Conservation (phyloP, 441 rosid species). For the Erodium texanum region DNA sequence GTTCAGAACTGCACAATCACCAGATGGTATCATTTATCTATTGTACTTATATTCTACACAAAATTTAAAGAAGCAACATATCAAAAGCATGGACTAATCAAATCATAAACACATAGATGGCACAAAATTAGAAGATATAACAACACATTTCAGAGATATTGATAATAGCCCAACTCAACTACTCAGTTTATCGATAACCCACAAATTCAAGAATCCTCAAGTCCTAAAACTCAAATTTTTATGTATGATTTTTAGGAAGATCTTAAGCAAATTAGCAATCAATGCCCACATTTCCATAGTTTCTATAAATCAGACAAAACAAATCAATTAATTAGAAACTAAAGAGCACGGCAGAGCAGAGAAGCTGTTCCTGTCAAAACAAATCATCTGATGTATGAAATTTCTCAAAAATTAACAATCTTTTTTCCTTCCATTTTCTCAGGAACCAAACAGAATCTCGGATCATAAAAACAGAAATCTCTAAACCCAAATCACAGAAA, state of each 20-base stretch:
- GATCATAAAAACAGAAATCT: conserved; percentile 10
- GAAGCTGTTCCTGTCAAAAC: neutral
- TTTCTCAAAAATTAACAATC: neutral
- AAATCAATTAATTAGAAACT: neutral
- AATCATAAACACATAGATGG: neutral
- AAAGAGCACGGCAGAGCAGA: neutral
- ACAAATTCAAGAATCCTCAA: no score
- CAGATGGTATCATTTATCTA: neutral
- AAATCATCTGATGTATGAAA: neutral
- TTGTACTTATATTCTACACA: neutral
- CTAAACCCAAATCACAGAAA: conserved; percentile 10
- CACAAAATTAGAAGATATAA: neutral
- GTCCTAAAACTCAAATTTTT: no score
- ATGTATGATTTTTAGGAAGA: neutral
- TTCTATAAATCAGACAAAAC: neutral
- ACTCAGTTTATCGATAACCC: neutral
- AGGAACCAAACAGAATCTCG: conserved; percentile 17
- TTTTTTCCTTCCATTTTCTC: conserved; percentile 10
- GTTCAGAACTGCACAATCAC: neutral
- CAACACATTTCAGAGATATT: neutral
- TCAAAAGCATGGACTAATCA: neutral
- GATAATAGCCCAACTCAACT: neutral
- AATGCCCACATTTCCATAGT: conserved; percentile 8
- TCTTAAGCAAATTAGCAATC: conserved; percentile 2
- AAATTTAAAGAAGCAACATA: neutral